Evolutionary conservation across 768 basidiomycete genomes (phyloP).

Genomic region (Serendipita sp.): DNA sequence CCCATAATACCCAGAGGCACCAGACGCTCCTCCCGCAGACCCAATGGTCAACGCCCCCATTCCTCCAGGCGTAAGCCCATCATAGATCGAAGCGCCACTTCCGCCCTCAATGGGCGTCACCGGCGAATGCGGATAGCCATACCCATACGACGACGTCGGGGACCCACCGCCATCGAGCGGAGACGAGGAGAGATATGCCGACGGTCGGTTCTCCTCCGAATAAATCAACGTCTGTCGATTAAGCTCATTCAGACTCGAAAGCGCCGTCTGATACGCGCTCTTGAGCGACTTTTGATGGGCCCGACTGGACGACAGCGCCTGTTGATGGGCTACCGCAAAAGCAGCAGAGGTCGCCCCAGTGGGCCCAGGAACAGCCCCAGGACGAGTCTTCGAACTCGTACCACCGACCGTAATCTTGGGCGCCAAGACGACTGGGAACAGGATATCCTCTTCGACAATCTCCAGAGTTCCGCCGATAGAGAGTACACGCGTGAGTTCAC

Average conservation of each 20-base stretch:
- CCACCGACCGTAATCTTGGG: neutral
- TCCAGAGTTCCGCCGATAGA: neutral
- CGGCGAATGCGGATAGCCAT: neutral
- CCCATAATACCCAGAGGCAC: neutral
- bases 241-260: neutral
- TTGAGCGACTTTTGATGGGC: neutral
- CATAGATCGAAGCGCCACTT: neutral
- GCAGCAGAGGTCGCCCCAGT: too few species aligned
- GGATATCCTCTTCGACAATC: constrained; percentile 2
- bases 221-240: neutral
- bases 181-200: neutral
- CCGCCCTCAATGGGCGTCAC: neutral
- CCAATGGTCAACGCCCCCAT: too few species aligned
- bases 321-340: too few species aligned
- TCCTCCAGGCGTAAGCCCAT: neutral
- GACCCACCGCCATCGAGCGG: neutral
- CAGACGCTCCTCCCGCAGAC: neutral
- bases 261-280: neutral
- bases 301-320: neutral
- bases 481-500: neutral
- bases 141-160: neutral
- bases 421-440: neutral
- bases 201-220: constrained; percentile 1
- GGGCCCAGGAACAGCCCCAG: too few species aligned
- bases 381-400: too few species aligned